Percentiles rank a stretch among this genome's conserved stretches.
Evolutionary conservation across 2,329 filamentous ascomycete genomes (phyloP).

Genomic region (Akanthomyces muscarius): DNA sequence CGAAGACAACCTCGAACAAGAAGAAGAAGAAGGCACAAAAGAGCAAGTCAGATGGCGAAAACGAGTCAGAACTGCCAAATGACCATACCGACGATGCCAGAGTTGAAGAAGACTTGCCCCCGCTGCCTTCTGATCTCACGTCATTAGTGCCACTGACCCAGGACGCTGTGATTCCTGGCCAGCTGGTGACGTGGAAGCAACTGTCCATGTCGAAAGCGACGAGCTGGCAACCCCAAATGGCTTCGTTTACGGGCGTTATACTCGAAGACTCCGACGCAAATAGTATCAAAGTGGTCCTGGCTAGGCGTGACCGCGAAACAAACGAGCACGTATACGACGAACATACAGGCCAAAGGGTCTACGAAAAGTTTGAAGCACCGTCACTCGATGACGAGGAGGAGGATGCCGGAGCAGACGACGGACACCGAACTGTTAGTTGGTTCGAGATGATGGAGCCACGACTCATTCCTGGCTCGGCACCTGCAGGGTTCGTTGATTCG

Average conservation of each 20-base stretch:
- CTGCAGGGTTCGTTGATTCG: slow-evolving; percentile 25
- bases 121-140: slow-evolving; percentile 54
- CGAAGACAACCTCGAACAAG: slow-evolving; percentile 16
- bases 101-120: slow-evolving; percentile 56
- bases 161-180: slow-evolving; percentile 50
- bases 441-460: slow-evolving; percentile 64
- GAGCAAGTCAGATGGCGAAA: slow-evolving; percentile 26
- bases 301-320: slow-evolving; percentile 60
- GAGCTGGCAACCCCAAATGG: slow-evolving; percentile 62
- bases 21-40: slow-evolving; percentile 34
- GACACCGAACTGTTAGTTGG: slow-evolving; percentile 57
- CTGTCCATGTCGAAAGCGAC: slow-evolving; percentile 58
- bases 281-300: slow-evolving; percentile 59
- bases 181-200: slow-evolving; percentile 67
- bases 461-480: slow-evolving; percentile 46
- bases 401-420: slow-evolving; percentile 56
- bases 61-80: neutral
- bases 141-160: slow-evolving; percentile 48
- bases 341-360: slow-evolving; percentile 66
- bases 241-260: slow-evolving; percentile 62
- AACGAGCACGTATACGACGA: slow-evolving; percentile 60
- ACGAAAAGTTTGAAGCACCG: slow-evolving; percentile 73
- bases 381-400: slow-evolving; percentile 57
- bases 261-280: slow-evolving; percentile 50
- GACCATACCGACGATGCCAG: slow-evolving; percentile 29